Conservation (phyloP, 2,329 filamentous ascomycete genomes). For the Ascochyta viciae-villosae region DNA sequence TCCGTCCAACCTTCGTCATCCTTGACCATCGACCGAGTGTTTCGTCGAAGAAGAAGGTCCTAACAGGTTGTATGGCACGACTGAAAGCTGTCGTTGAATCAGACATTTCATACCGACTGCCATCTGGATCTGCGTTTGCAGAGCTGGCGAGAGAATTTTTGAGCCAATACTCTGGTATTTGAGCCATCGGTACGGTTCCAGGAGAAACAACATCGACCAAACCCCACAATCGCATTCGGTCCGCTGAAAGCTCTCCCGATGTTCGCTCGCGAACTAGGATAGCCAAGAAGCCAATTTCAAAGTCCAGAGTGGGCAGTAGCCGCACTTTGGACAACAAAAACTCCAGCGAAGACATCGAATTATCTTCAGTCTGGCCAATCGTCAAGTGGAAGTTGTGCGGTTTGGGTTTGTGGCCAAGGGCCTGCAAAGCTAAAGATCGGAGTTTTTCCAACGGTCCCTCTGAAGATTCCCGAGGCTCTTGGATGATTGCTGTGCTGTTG, state of each 20-base stretch:
- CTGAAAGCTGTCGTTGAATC: slow-evolving; percentile 3
- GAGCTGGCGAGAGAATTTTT: background rate
- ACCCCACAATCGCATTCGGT: slow-evolving; percentile 66
- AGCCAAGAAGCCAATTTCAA: slow-evolving; percentile 58
- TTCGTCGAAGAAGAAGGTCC: slow-evolving; percentile 42
- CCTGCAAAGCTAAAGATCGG: slow-evolving; percentile 28
- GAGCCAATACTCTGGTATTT: slow-evolving; percentile 26
- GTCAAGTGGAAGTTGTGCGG: slow-evolving; percentile 62
- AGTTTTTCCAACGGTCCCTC: slow-evolving; percentile 22
- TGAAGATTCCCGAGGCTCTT: slow-evolving; percentile 15
- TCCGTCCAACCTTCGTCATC: background rate
- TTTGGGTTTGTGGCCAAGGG: slow-evolving; percentile 30
- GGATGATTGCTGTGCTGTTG: slow-evolving; percentile 54
- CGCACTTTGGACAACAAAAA: slow-evolving; percentile 62
- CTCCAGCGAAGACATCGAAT: slow-evolving; percentile 54
- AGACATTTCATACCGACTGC: background rate
- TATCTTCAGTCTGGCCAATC: slow-evolving; percentile 64
- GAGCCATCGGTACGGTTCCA: background rate
- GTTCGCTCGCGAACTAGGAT: slow-evolving; percentile 61
- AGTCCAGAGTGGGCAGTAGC: slow-evolving; percentile 57
- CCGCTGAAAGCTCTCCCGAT: slow-evolving; percentile 35
- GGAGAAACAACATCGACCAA: slow-evolving; percentile 49
- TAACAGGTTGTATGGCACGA: slow-evolving; percentile 29
- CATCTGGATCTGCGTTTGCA: slow-evolving; percentile 5
- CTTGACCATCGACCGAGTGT: slow-evolving; percentile 33